Conservation (phyloP, 164 flowering plant genomes). For the Macadamia integrifolia region DNA sequence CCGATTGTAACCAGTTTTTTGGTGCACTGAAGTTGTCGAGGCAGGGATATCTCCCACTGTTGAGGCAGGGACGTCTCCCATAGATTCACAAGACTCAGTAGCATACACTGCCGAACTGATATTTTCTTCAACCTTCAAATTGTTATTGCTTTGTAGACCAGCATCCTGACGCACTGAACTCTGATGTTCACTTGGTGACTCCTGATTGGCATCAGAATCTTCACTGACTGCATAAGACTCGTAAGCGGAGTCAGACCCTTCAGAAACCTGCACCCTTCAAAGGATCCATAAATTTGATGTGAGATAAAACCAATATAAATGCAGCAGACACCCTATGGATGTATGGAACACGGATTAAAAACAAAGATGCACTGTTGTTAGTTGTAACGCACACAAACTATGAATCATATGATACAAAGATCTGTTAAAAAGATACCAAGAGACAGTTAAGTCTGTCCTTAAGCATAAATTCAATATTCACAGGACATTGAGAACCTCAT, state of each 20-base stretch:
- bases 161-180: constrained; percentile 19
- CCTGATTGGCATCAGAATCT: constrained; percentile 16
- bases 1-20: constrained; percentile 11
- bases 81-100: constrained; percentile 17
- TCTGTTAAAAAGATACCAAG: no score
- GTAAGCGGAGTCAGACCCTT: constrained; percentile 28
- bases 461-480: no score
- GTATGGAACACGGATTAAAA: no score
- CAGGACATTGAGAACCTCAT: no score
- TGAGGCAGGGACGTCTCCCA: constrained; percentile 16
- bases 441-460: no score
- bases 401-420: no score
- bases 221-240: constrained; percentile 28
- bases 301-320: background rate
- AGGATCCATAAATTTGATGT: constrained; percentile 7
- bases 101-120: constrained; percentile 1
- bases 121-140: constrained; percentile 12
- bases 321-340: background rate
- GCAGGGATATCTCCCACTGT: background rate
- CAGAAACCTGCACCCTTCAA: constrained; percentile 37
- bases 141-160: constrained; percentile 14
- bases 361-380: no score
- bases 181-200: constrained; percentile 20
- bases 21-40: constrained; percentile 19
- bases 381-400: no score